Evolutionary conservation across 805 yeast species (phyloP).

Genomic region (Wickerhamomyces hampshirensis): DNA sequence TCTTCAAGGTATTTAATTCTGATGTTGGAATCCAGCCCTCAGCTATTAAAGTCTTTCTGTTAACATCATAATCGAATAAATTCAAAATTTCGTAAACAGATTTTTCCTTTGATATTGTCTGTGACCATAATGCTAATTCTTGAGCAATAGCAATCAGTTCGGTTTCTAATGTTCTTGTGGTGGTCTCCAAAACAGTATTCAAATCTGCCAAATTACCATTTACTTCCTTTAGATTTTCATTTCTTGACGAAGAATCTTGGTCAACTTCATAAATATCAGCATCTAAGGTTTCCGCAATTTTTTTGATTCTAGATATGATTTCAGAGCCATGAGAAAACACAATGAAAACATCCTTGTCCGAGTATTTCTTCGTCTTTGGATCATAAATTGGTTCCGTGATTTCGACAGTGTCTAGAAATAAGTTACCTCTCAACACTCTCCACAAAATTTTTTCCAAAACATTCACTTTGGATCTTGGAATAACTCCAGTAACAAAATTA

Average conservation of each 20-base stretch:
- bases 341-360: slow-evolving; percentile 77
- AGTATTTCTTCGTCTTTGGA: slow-evolving; percentile 46
- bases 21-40: slow-evolving; percentile 96
- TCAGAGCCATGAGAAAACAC: slow-evolving; percentile 88
- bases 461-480: slow-evolving; percentile 63
- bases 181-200: slow-evolving; percentile 55
- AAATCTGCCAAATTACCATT: slow-evolving; percentile 56
- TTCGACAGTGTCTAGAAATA: slow-evolving; percentile 70
- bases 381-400: slow-evolving; percentile 71
- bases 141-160: slow-evolving; percentile 77
- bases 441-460: slow-evolving; percentile 81
- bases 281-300: slow-evolving; percentile 87
- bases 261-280: slow-evolving; percentile 67
- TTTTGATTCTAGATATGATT: slow-evolving; percentile 66
- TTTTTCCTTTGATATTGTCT: slow-evolving; percentile 68
- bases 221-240: slow-evolving; percentile 58
- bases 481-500: slow-evolving; percentile 69
- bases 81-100: slow-evolving; percentile 79
- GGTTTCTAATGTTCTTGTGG: slow-evolving; percentile 63
- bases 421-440: slow-evolving; percentile 92
- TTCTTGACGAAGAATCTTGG: slow-evolving; percentile 49
- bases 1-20: slow-evolving; percentile 57
- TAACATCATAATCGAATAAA: slow-evolving; percentile 71
- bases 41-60: slow-evolving; percentile 75
- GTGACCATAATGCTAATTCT: slow-evolving; percentile 71